A percentile compares a stretch with the other conserved stretches of the same genome.
Conservation (phyloP, 225 moss, liverwort and hornwort species). For the Sphagnum contortum region DNA sequence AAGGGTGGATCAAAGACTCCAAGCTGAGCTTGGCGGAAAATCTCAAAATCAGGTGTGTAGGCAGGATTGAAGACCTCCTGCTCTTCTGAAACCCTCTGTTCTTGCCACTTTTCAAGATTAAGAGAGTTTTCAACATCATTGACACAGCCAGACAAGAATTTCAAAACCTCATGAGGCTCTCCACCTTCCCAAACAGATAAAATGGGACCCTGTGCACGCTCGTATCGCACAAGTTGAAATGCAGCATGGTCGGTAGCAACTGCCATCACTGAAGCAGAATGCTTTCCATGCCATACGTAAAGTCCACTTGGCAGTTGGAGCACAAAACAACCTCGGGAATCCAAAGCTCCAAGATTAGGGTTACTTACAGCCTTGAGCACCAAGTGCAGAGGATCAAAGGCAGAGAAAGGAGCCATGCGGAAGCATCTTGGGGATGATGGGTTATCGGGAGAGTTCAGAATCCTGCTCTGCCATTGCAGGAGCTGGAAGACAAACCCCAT, state of each 20-base stretch:
- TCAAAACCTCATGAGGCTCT: slow-evolving; percentile 46
- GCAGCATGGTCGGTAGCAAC: slow-evolving; percentile 61
- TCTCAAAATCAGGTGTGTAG: slow-evolving; percentile 37
- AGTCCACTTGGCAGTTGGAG: slow-evolving; percentile 63
- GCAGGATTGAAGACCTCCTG: slow-evolving; percentile 17
- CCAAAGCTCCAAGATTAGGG: slow-evolving; percentile 38
- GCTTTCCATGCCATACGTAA: slow-evolving; percentile 67
- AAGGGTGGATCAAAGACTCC: slow-evolving; percentile 15
- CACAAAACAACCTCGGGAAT: slow-evolving; percentile 75
- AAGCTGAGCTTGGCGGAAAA: slow-evolving; percentile 17
- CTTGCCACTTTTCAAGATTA: not conserved
- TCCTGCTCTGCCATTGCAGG: slow-evolving; percentile 72
- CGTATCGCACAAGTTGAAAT: slow-evolving; percentile 87
- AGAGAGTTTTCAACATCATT: not conserved
- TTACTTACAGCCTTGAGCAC: slow-evolving; percentile 56
- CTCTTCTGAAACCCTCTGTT: not conserved
- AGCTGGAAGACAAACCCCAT: slow-evolving; percentile 90
- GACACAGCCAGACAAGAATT: slow-evolving; percentile 9
- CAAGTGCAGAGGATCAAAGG: slow-evolving; percentile 74
- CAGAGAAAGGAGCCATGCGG: slow-evolving; percentile 74
- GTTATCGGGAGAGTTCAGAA: slow-evolving; percentile 23
- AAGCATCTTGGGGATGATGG: slow-evolving; percentile 43
- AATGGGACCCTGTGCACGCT: slow-evolving; percentile 55
- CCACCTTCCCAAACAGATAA: slow-evolving; percentile 52
- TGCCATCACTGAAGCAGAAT: slow-evolving; percentile 37